Evolutionary conservation across 108 stramenopile species (phyloP).

Genomic region (Parietichytrium sp.): DNA sequence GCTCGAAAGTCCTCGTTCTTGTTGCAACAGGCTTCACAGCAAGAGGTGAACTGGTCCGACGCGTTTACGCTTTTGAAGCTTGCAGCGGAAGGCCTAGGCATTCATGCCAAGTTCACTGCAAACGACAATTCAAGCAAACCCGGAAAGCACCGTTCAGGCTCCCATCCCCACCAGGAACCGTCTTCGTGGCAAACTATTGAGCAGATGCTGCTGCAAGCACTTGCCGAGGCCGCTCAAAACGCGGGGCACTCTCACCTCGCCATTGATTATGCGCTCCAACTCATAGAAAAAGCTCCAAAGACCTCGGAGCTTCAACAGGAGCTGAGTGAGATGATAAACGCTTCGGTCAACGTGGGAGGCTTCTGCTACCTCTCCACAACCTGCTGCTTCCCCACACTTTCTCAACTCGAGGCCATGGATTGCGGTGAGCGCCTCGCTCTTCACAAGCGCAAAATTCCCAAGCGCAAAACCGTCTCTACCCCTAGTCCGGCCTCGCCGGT

Average conservation of each 20-base stretch:
- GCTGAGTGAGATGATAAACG: neutral
- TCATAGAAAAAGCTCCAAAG: neutral
- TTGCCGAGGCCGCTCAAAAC: constrained; percentile 22
- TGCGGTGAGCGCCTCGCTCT: neutral
- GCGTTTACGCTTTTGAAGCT: neutral
- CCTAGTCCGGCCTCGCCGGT: neutral
- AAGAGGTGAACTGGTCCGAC: constrained; percentile 18
- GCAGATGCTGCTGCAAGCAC: neutral
- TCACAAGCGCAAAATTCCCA: neutral
- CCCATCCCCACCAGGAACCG: too few relatives aligned
- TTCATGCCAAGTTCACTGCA: neutral
- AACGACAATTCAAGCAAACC: neutral
- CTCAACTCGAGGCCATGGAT: neutral
- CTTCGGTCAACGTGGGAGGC: neutral
- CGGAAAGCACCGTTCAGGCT: too few relatives aligned
- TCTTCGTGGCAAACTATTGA: neutral
- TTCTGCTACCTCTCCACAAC: neutral
- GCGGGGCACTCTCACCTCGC: constrained; percentile 3
- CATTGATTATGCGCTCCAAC: constrained; percentile 26
- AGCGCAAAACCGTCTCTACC: neutral
- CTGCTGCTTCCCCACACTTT: neutral
- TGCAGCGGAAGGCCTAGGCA: neutral
- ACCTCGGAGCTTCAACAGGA: neutral
- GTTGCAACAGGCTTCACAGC: constrained; percentile 20
- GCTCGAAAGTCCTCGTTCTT: constrained; percentile 15